Percentiles rank a stretch among this genome's conserved stretches.
These are phyloP conservation scores for Ulmus americana DNA, from an alignment of 331 rosid species.

Conservation along the genomic window DNA sequence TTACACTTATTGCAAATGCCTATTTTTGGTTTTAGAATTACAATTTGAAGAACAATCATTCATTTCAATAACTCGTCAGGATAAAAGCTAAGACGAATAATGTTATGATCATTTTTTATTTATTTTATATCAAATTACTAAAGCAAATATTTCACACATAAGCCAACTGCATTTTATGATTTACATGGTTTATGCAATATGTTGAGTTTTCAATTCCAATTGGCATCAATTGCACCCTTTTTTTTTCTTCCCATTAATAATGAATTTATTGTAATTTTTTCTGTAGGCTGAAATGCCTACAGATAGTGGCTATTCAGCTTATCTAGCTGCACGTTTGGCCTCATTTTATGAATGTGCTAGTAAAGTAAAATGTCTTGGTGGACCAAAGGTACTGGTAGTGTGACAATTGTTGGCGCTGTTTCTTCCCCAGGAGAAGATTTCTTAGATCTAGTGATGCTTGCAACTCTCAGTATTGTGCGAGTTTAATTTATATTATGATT, in stretches of 20 bases:
- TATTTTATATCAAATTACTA: neutral
- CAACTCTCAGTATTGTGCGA: slow-evolving; percentile 98
- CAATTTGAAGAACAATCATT: too few relatives aligned
- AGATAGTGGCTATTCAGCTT: slow-evolving; percentile 99
- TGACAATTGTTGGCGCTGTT: slow-evolving; percentile 98
- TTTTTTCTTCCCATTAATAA: slow-evolving; percentile 14
- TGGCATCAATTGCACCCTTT: neutral
- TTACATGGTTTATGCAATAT: neutral
- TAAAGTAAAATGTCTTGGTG: slow-evolving; percentile 95
- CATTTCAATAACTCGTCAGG: too few relatives aligned
- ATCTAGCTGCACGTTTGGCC: slow-evolving; percentile 96
- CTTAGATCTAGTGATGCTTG: slow-evolving; percentile 97
- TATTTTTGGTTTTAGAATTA: neutral
- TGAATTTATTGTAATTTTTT: slow-evolving; percentile 13
- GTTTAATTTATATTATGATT: slow-evolving; percentile 28
- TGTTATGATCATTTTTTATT: neutral
- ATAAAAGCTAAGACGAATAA: neutral
- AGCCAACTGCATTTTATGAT: neutral
- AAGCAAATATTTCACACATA: neutral
- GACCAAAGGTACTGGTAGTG: slow-evolving; percentile 98
- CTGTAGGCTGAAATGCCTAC: slow-evolving; percentile 99
- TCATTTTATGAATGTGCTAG: slow-evolving; percentile 99
- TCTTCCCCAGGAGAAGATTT: slow-evolving; percentile 99
- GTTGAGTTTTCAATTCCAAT: neutral
- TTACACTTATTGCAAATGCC: neutral